phyloP scores from a whole-genome alignment of 768 basidiomycete genomes.

The Ephemerocybe angulata region DNA sequence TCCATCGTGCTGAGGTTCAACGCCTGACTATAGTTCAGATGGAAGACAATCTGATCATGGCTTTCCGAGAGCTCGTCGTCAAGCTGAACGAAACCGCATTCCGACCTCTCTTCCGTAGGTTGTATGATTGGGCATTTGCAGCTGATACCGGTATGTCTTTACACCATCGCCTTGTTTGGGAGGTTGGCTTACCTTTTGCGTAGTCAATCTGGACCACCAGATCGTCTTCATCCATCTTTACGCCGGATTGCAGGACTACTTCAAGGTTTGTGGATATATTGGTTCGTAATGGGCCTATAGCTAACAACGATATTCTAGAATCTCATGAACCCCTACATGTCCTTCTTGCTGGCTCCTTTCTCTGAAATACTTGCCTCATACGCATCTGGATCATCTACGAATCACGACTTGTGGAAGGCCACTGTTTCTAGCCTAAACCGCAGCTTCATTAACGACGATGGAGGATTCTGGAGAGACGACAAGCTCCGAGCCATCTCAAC shows the following conservation, averaged over 20 bases:
- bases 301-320: conserved; percentile 37
- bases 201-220: conserved; percentile 40
- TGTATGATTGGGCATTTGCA: conserved; percentile 94
- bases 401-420: conserved; percentile 57
- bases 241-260: conserved; percentile 72
- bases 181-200: neutral
- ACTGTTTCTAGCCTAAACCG: conserved; percentile 61
- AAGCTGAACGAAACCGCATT: conserved; percentile 92
- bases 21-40: conserved; percentile 33
- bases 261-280: conserved; percentile 56
- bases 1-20: neutral
- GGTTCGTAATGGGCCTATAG: neutral
- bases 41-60: conserved; percentile 52
- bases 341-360: conserved; percentile 67
- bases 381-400: conserved; percentile 25
- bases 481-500: conserved; percentile 61
- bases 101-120: conserved; percentile 83
- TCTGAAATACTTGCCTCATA: conserved; percentile 57
- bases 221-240: conserved; percentile 76
- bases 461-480: conserved; percentile 86
- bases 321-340: conserved; percentile 90
- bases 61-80: conserved; percentile 86
- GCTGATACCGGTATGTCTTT: conserved; percentile 47
- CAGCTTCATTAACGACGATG: conserved; percentile 75
- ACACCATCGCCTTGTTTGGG: neutral